Conservation (phyloP, 148 eudicot genomes). For the Nepenthes gracilis region DNA sequence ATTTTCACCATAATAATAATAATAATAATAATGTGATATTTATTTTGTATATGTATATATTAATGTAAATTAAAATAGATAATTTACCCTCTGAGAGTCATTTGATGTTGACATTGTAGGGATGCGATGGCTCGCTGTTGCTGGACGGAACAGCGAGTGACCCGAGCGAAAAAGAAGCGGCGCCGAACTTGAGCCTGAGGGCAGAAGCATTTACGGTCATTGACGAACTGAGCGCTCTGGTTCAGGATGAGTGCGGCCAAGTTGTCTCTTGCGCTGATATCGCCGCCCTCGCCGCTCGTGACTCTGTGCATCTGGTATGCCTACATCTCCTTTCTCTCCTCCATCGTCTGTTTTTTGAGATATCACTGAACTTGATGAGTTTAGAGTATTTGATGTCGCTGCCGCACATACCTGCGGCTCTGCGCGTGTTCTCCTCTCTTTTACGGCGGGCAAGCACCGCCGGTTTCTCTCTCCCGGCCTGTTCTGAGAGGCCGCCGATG, state of each 20-base stretch:
- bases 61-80: too few relatives aligned
- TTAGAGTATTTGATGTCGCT: not conserved
- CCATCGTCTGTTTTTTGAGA: not conserved
- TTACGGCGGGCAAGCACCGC: too few relatives aligned
- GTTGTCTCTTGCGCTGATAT: constrained; percentile 45
- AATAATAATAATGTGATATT: too few relatives aligned
- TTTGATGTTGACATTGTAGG: too few relatives aligned
- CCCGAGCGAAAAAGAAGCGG: constrained; percentile 28
- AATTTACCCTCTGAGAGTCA: too few relatives aligned
- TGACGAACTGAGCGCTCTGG: constrained; percentile 24
- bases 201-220: constrained; percentile 21
- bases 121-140: constrained; percentile 44
- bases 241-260: constrained; percentile 22
- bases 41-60: too few relatives aligned
- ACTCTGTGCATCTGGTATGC: constrained; percentile 28
- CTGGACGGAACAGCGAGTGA: constrained; percentile 29
- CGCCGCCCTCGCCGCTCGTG: constrained; percentile 41
- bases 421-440: too few relatives aligned
- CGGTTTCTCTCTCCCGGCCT: too few relatives aligned
- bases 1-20: too few relatives aligned
- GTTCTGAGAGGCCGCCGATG: too few relatives aligned
- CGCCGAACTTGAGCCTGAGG: constrained; percentile 31
- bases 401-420: too few relatives aligned
- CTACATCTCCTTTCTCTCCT: not conserved
- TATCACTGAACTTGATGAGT: not conserved